Conservation (phyloP, 2,329 filamentous ascomycete species). For the Rutstroemia sp. region DNA sequence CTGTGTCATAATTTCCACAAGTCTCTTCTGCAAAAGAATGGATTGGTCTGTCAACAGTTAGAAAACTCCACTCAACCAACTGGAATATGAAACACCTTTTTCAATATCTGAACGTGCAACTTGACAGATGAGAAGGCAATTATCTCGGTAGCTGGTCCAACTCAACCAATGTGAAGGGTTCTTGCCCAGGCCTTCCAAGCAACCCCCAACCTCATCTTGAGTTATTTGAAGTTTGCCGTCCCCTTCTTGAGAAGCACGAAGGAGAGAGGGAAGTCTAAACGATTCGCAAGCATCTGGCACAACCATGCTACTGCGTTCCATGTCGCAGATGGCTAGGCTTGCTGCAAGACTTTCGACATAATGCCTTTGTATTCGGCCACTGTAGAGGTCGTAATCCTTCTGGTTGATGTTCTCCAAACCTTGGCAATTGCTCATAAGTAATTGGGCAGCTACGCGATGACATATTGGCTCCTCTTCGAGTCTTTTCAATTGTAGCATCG, state of each 20-base stretch:
- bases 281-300: slow-evolving; percentile 44
- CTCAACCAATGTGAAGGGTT: slow-evolving; percentile 55
- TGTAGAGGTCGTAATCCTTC: slow-evolving; percentile 24
- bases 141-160: slow-evolving; percentile 54
- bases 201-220: slow-evolving; percentile 36
- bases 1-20: slow-evolving; percentile 23
- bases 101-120: slow-evolving; percentile 51
- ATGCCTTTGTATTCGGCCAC: slow-evolving; percentile 33
- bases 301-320: slow-evolving; percentile 42
- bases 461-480: slow-evolving; percentile 29
- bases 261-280: slow-evolving; percentile 30
- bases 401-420: slow-evolving; percentile 24
- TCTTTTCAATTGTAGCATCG: slow-evolving; percentile 26
- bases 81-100: slow-evolving; percentile 34
- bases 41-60: slow-evolving; percentile 25
- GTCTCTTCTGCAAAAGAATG: slow-evolving; percentile 24
- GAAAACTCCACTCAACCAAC: not conserved
- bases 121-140: slow-evolving; percentile 54
- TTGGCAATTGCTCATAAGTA: slow-evolving; percentile 30
- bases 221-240: slow-evolving; percentile 25
- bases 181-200: slow-evolving; percentile 45
- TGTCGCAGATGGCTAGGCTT: slow-evolving; percentile 56
- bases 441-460: slow-evolving; percentile 27
- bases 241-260: slow-evolving; percentile 32
- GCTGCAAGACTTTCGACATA: slow-evolving; percentile 51